Base-by-base conservation (phyloP, 2,329 filamentous ascomycete genomes). In the Intubia oerlemansii region DNA sequence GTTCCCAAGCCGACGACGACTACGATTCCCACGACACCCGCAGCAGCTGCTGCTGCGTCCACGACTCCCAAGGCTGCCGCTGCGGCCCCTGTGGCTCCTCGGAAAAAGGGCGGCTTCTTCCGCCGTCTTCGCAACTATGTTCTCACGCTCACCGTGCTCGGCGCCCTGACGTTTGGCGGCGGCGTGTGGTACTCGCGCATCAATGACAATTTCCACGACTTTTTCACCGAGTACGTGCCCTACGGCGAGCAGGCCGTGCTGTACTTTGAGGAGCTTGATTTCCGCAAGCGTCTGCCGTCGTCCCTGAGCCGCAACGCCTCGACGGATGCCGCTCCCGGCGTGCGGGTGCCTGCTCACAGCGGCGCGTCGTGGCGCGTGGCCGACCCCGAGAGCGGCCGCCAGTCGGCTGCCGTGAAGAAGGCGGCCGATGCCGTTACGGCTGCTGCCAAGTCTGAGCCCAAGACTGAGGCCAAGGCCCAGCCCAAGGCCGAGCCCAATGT, bases 201-300 rank as follows among this genome's bases (percentile, higher is more conserved):
- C 51, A 91, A 76, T 46, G 88, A 98, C 59, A 92, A 81, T 54
- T 98, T 95, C 65, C 85, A 98, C 54, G 88, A 98, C 52, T 47
- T 93, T 59, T 98, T 98, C 56, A 95, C 84, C 43, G 84, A 93
- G 54, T 98, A 85, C 50, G 56, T 98, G 12, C 88, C 88, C 14
- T 92, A 78, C 41, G 88, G 84, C 43, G 88, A 98, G 54, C 80
- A 92, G 47, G 77, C 77, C 12, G 85, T 98, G 25, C 68, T 91
- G 16, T 95, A 91, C 55, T 73, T 98, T 29, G 88, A 98, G 53
- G 88, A 98, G 55, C 68, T 76, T 40, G 82, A 93, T 44, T 93
- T 92, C 57, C 70, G 76, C 47, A 82, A 76, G 52, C 72, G 79
- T 33, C 93, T 92, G 57, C 66, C 54, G 40, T 56, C 52, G 44